Base-by-base conservation (phyloP, 140 eudicot species). In the Stevia rebaudiana region DNA sequence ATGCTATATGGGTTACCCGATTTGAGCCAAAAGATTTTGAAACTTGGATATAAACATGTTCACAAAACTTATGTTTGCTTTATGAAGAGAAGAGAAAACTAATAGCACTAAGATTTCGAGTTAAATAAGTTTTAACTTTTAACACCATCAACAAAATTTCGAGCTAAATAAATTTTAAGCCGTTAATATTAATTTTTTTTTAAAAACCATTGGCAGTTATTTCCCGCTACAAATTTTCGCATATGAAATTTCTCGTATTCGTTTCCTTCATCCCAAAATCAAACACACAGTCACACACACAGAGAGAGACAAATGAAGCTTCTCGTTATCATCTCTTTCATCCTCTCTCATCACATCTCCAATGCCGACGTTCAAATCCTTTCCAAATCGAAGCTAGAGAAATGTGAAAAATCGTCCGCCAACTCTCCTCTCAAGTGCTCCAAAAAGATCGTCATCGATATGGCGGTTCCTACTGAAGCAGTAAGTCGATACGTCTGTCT, bases 401-500 rank as follows among this genome's bases (percentile, higher is more conserved):
- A 78, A 42, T 90, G 97, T 79, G 86, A 82, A 63, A 90, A 78
- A 46, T 70, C 44, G 16, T 83, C 86, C 43, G 18, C 25, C 6
- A 61, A 51, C 23, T 58, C 37, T 23, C 64, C 73, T 58, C 90
- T 90, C 73, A 84, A 86, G 54, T 90, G 97, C 84, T 63, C 88
- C 31, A 22, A 65, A n/a, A 90, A 90, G 49, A 75, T 90, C 65
- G 75, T 86, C 56, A 50, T 90, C 59, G 61, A 86, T 75, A 22
- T 90, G 77, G 94, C 97, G 3, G 94, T 90, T 37, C 97, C 97
- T 28, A 86, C 88, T 23, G 87, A 78, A 74, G 42, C 97, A 2
- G 95, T 86, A 84, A 39, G 65, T 40, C 3, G 12, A 19, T 25
- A 17, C 3, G 3, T 37, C 37, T 11, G 1, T 28, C 15, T 13